Percentiles rank a stretch among this genome's conserved stretches.
phyloP scores from a whole-genome alignment of 176 grass and related monocot species.

The Bromus sterilis region DNA sequence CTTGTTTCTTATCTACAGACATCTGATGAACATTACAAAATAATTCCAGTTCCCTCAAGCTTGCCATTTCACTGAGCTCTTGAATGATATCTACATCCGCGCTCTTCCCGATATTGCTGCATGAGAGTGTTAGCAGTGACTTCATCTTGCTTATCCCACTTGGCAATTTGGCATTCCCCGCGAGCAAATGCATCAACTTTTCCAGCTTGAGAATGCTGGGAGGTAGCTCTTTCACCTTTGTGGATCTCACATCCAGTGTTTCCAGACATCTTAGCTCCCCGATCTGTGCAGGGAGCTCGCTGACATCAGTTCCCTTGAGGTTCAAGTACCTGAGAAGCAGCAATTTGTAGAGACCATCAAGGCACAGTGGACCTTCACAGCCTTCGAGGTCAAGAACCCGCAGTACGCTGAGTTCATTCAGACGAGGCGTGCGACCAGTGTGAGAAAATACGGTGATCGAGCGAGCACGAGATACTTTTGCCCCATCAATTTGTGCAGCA shows the following conservation, averaged over 20 bases:
- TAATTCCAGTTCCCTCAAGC: slow-evolving; percentile 19
- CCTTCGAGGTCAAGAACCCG: slow-evolving; percentile 38
- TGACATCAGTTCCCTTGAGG: slow-evolving; percentile 26
- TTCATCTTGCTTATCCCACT: slow-evolving; percentile 1
- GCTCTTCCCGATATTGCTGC: not conserved
- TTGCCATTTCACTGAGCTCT: not conserved
- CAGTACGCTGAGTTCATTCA: slow-evolving; percentile 20
- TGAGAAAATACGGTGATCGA: slow-evolving; percentile 24
- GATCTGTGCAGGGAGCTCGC: slow-evolving; percentile 14
- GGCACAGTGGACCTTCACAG: slow-evolving; percentile 4
- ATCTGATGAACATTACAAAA: slow-evolving; percentile 11
- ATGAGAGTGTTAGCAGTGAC: not conserved
- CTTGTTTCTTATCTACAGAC: not conserved
- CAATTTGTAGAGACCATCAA: slow-evolving; percentile 23
- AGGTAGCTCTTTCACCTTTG: slow-evolving; percentile 31
- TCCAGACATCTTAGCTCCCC: slow-evolving; percentile 31
- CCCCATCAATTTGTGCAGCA: not conserved
- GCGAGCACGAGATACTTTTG: slow-evolving; percentile 22
- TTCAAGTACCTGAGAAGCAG: slow-evolving; percentile 36
- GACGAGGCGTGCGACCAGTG: not conserved
- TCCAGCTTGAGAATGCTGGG: slow-evolving; percentile 1
- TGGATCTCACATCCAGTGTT: slow-evolving; percentile 42
- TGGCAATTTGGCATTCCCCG: slow-evolving; percentile 10
- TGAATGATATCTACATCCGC: not conserved
- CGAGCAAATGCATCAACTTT: slow-evolving; percentile 20